Evolutionary conservation across 495 filamentous ascomycete species (phyloP).

Genomic region (Penicillium odoratum): DNA sequence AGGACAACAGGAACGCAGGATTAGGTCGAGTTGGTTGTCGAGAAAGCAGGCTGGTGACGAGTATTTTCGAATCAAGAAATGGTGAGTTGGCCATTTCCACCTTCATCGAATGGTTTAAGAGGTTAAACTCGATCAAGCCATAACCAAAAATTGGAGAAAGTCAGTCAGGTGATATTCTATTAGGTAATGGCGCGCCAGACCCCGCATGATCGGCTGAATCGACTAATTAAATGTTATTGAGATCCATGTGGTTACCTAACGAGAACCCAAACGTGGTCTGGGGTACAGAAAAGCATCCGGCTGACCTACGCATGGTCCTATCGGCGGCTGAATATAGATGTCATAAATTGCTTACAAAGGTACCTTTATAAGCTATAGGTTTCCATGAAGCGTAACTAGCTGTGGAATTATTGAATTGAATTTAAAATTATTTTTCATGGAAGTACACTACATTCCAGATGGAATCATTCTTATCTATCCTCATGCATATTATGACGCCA

Average conservation of each 20-base stretch:
- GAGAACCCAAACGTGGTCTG: constrained; percentile 22
- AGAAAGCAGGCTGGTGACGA: background rate
- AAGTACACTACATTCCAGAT: too few species aligned
- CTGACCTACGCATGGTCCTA: constrained; percentile 23
- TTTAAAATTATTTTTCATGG: background rate
- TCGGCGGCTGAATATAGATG: constrained; percentile 2
- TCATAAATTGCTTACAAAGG: constrained; percentile 8
- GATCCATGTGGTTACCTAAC: constrained; percentile 24
- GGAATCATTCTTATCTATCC: too few species aligned
- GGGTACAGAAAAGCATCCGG: constrained; percentile 18
- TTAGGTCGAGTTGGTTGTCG: background rate
- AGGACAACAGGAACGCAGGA: background rate
- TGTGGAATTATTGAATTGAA: background rate
- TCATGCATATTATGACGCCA: constrained; percentile 16
- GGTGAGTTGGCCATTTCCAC: background rate
- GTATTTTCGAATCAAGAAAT: background rate
- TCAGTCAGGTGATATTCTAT: constrained; percentile 27
- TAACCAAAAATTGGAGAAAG: constrained; percentile 10
- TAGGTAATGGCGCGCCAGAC: constrained; percentile 26
- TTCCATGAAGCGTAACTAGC: background rate
- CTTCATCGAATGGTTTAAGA: background rate
- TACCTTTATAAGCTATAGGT: background rate
- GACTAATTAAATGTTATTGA: constrained; percentile 11
- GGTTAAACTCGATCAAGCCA: background rate
- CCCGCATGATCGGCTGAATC: constrained; percentile 26